A percentile compares a stretch with the other conserved stretches of the same genome.
Conservation (phyloP, 768 basidiomycete genomes). For the Russula griseocarnosa region DNA sequence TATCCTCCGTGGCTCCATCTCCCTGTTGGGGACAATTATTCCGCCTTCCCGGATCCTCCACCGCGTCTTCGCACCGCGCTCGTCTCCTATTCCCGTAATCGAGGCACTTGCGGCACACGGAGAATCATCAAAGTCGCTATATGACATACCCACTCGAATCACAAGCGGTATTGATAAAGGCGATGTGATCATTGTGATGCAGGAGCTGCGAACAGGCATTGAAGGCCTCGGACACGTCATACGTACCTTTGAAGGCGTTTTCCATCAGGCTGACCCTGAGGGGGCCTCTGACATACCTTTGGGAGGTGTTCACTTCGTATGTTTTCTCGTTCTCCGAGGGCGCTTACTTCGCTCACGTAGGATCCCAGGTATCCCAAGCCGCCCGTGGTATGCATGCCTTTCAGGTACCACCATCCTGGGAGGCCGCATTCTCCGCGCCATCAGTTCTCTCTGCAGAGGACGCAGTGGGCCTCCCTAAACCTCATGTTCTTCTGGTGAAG, state of each 20-base stretch:
- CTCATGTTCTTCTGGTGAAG: constrained; percentile 51
- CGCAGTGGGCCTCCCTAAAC: neutral
- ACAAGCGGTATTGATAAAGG: constrained; percentile 18
- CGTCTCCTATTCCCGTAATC: constrained; percentile 67
- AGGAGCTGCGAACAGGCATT: constrained; percentile 55
- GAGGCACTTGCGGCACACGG: constrained; percentile 30
- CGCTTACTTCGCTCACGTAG: constrained; percentile 23
- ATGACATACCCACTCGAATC: constrained; percentile 26
- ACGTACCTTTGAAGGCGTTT: constrained; percentile 57
- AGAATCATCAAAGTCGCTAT: constrained; percentile 21
- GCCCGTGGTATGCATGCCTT: constrained; percentile 37
- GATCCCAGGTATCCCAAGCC: constrained; percentile 31
- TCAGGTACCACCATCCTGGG: constrained; percentile 39
- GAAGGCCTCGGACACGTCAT: constrained; percentile 64
- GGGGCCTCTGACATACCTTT: constrained; percentile 43
- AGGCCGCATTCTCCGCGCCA: constrained; percentile 30
- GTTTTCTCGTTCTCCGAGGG: constrained; percentile 24
- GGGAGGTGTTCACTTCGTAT: constrained; percentile 48
- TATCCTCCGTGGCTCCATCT: constrained; percentile 59
- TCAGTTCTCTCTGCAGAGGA: neutral
- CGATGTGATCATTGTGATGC: constrained; percentile 50
- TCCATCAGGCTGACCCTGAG: constrained; percentile 50
- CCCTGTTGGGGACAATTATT: constrained; percentile 54
- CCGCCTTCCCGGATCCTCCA: constrained; percentile 41
- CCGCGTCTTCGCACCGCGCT: constrained; percentile 69